phyloP scores from a whole-genome alignment of 2,329 filamentous ascomycete species.

The Chaetoscypha palmicola region DNA sequence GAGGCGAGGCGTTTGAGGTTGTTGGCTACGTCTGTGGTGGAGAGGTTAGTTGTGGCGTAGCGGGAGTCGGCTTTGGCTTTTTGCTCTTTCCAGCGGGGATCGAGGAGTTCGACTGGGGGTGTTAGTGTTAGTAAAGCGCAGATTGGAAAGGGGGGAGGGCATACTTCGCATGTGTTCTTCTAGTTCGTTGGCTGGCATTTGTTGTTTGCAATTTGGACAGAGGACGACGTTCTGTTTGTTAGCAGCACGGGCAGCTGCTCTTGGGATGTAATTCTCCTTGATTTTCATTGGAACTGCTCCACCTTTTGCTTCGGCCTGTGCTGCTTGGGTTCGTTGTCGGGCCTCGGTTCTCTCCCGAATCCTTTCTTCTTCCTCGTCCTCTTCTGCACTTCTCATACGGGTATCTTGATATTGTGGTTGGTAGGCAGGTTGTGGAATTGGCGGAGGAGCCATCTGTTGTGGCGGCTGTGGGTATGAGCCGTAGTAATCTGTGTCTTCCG shows the following conservation, averaged over 20 bases:
- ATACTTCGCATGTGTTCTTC: constrained; percentile 86
- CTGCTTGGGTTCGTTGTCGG: constrained; percentile 61
- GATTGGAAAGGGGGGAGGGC: constrained; percentile 20
- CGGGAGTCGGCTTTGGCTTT: constrained; percentile 82
- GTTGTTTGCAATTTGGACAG: constrained; percentile 89
- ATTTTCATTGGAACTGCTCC: constrained; percentile 74
- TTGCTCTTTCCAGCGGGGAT: constrained; percentile 94
- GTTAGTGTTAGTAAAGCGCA: constrained; percentile 13
- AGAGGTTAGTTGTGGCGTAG: constrained; percentile 77
- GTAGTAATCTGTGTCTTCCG: constrained; percentile 61
- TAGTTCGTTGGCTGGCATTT: constrained; percentile 79
- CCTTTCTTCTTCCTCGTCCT: constrained; percentile 56
- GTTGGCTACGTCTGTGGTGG: constrained; percentile 79
- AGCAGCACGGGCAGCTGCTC: constrained; percentile 65
- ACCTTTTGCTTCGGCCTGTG: constrained; percentile 69
- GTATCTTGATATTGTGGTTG: constrained; percentile 29
- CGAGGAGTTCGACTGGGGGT: constrained; percentile 69
- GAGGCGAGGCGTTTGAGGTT: constrained; percentile 93
- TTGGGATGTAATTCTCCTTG: constrained; percentile 84
- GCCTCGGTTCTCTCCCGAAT: constrained; percentile 58
- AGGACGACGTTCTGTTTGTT: constrained; percentile 61
- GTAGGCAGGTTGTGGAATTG: constrained; percentile 32
- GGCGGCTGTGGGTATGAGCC: constrained; percentile 39
- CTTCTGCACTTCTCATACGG: constrained; percentile 34
- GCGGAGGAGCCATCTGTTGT: constrained; percentile 35